Evolutionary conservation across 495 filamentous ascomycete species (phyloP), one percentile per base, ranked within the genome.

Genomic region (Hyaloscypha variabilis): DNA sequence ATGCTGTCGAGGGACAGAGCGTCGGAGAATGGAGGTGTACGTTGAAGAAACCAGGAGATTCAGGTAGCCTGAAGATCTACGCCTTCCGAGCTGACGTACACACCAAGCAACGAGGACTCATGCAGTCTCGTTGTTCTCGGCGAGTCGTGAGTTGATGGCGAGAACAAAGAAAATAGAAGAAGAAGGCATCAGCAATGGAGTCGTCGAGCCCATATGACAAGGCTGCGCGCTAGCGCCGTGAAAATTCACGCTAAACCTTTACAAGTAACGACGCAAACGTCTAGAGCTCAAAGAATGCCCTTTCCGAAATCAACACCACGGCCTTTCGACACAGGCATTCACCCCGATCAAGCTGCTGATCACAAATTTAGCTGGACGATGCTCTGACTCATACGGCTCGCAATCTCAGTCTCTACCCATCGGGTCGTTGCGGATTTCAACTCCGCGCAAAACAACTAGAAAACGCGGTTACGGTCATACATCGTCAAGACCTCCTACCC

Each of bases 401-500:
- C 8, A 4, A 46, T 46, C 17, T 46, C 39, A 11, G 4, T 19
- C 19, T 17, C 17, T 46, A 1, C 8, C 13, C 39, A 17, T 17
- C 39, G 10, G 13, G 4, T 14, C 19, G 6, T 46, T 46, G 39
- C 19, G 39, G 59, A 62, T 51, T 29, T 62, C 24, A 36, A 6
- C 36, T 21, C 59, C 19, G 60, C 59, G 59, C 46, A 24, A 24
- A 21, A 42, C 31, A 26, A 39, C 26, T 36, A 46, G 39, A 46
- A 58, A 55, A 67, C 64, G 65, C 64, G 68, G 24, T 64, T 25
- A 46, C 34, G 19, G 31, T 59, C 58, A 24, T 29, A 30, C 49
- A 50, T n/a, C 46, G 57, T 54, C 24, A 46, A 46, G 26, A 50
- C 31, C 61, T 39, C 54, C 23, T 50, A 17, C 17, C n/a, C 53